A percentile compares a stretch with the other conserved stretches of the same genome.
Conservation (phyloP, 2,329 filamentous ascomycete genomes). For the Colletotrichum sp. region DNA sequence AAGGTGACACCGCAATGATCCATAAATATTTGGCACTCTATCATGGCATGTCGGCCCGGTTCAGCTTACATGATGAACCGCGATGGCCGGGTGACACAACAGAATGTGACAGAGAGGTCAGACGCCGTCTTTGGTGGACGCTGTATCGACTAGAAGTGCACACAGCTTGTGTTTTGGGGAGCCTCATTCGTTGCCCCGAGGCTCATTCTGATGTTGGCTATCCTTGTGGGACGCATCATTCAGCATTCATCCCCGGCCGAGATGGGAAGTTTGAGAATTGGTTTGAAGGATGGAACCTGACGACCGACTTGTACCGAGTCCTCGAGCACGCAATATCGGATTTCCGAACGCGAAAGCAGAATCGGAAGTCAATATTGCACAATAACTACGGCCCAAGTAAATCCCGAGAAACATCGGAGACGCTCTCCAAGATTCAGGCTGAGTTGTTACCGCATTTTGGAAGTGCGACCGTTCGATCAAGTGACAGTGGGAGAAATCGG, state of each 20-base stretch:
- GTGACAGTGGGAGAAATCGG: constrained; percentile 2
- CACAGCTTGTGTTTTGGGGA: constrained; percentile 24
- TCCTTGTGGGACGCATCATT: constrained; percentile 5
- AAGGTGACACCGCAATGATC: constrained; percentile 1
- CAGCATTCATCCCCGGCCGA: neutral
- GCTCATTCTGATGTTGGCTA: constrained; percentile 22
- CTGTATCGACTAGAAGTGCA: constrained; percentile 28
- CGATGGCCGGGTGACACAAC: constrained; percentile 20
- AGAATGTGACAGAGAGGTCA: constrained; percentile 15
- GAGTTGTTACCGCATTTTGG: neutral
- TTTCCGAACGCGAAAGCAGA: constrained; percentile 21
- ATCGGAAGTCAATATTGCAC: neutral
- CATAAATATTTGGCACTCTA: constrained; percentile 26
- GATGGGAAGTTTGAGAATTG: constrained; percentile 34
- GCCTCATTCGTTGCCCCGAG: constrained; percentile 24
- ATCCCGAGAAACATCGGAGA: neutral
- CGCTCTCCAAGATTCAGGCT: neutral
- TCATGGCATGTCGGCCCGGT: constrained; percentile 22
- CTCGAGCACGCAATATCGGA: constrained; percentile 51
- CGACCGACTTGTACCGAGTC: constrained; percentile 59
- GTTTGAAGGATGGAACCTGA: constrained; percentile 63
- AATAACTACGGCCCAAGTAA: neutral
- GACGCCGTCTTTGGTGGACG: constrained; percentile 25
- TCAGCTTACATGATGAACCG: constrained; percentile 22
- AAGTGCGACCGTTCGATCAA: neutral